phyloP scores from a whole-genome alignment of 768 basidiomycete species.

The Boletus sp. region DNA sequence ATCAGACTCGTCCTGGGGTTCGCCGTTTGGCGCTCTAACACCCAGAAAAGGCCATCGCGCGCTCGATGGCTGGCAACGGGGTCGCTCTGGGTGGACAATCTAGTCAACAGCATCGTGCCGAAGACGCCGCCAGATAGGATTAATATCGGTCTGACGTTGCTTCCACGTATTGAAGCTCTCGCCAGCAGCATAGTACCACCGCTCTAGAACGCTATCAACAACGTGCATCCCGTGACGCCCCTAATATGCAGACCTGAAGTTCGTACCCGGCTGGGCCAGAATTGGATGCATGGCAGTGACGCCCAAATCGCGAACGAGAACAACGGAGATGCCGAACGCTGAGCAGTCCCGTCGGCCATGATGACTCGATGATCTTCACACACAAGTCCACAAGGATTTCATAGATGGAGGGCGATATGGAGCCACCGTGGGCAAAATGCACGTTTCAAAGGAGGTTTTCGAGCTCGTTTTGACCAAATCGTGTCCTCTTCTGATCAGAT shows the following conservation, averaged over 20 bases:
- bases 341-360: background rate
- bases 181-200: background rate
- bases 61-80: background rate
- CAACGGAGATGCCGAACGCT: background rate
- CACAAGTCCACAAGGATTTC: conserved; percentile 12
- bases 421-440: conserved; percentile 20
- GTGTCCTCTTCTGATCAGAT: conserved; percentile 26
- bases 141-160: background rate
- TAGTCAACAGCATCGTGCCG: background rate
- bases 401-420: conserved; percentile 25
- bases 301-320: background rate
- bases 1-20: background rate
- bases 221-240: background rate
- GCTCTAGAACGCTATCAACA: background rate
- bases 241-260: background rate
- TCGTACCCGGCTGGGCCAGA: background rate
- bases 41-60: background rate
- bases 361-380: background rate
- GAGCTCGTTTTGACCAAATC: conserved; percentile 29
- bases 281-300: background rate
- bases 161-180: background rate
- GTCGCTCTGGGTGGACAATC: background rate
- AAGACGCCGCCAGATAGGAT: background rate
- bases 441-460: conserved; percentile 13
- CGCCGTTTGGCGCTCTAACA: background rate